A percentile compares a stretch with the other conserved stretches of the same genome.
Evolutionary conservation across 306 rosid species (phyloP).

Genomic region (Sphenostylis stenocarpa): DNA sequence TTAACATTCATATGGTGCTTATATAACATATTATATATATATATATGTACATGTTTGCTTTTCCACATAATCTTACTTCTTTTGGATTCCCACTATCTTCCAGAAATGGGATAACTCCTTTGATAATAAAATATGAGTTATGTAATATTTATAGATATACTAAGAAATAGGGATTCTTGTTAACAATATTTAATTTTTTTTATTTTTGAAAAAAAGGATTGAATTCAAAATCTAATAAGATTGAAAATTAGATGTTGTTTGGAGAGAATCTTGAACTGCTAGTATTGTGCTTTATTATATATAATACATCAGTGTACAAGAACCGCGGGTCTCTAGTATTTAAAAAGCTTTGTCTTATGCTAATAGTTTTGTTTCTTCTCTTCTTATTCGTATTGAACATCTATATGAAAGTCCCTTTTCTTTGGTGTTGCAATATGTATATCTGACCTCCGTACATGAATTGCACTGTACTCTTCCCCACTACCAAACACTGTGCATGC

Average conservation of each 20-base stretch:
- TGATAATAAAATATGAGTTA: neutral
- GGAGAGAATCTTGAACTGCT: constrained; percentile 7
- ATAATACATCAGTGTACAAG: neutral
- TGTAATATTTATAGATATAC: neutral
- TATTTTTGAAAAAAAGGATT: neutral
- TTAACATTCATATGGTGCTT: neutral
- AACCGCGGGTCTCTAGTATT: neutral
- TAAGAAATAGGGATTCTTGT: neutral
- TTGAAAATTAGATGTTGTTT: neutral
- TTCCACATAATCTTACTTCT: constrained; percentile 2
- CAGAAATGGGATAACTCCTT: constrained; percentile 1
- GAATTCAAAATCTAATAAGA: constrained; percentile 1
- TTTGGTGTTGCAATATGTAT: constrained; percentile 5
- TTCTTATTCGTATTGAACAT: neutral
- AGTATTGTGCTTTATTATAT: neutral
- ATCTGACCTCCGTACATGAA: constrained; percentile 38
- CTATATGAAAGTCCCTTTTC: neutral
- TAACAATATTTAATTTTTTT: neutral
- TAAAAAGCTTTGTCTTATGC: constrained; percentile 24
- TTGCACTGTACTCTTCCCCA: constrained; percentile 22
- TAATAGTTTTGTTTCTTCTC: neutral
- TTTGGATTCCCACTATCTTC: constrained; percentile 24
- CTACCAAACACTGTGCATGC: neutral
- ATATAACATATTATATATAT: neutral
- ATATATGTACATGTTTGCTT: constrained; percentile 19